These are phyloP conservation scores for Debaryomyces psychrophilus DNA, from an alignment of 1,139 yeast genomes.

Conservation along the genomic window DNA sequence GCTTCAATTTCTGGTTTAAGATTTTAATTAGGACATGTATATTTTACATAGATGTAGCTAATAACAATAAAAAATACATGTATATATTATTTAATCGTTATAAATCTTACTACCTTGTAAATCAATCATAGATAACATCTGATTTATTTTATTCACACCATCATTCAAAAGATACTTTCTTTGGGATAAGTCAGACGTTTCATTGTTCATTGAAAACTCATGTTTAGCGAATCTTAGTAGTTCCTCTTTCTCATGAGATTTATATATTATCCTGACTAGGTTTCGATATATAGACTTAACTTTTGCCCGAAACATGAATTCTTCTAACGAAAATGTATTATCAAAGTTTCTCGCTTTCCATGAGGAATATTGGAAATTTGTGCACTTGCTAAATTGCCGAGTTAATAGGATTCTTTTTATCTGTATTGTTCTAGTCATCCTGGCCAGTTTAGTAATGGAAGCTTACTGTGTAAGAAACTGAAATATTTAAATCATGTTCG, in stretches of 20 bases:
- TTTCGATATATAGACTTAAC: constrained; percentile 38
- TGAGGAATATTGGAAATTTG: background rate
- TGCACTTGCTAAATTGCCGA: background rate
- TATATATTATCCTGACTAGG: constrained; percentile 36
- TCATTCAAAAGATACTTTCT: constrained; percentile 42
- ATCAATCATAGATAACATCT: constrained; percentile 32
- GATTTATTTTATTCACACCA: constrained; percentile 35
- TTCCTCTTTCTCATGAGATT: constrained; percentile 42
- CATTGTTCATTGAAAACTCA: constrained; percentile 36
- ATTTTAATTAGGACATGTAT: constrained; percentile 11
- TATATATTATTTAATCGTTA: background rate
- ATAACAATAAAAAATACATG: background rate
- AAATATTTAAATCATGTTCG: background rate
- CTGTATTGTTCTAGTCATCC: background rate
- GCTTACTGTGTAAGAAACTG: background rate
- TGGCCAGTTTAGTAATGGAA: too few species aligned
- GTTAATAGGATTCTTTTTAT: background rate
- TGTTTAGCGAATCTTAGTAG: constrained; percentile 35
- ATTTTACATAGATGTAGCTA: constrained; percentile 3
- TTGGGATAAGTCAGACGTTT: constrained; percentile 36
- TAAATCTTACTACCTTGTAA: constrained; percentile 5
- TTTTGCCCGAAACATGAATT: constrained; percentile 43
- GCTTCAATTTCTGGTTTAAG: constrained; percentile 18
- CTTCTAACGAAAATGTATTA: constrained; percentile 38
- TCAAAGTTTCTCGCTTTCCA: constrained; percentile 11